phyloP scores from a whole-genome alignment of 2,329 filamentous ascomycete genomes.

The Monilinia fructigena region DNA sequence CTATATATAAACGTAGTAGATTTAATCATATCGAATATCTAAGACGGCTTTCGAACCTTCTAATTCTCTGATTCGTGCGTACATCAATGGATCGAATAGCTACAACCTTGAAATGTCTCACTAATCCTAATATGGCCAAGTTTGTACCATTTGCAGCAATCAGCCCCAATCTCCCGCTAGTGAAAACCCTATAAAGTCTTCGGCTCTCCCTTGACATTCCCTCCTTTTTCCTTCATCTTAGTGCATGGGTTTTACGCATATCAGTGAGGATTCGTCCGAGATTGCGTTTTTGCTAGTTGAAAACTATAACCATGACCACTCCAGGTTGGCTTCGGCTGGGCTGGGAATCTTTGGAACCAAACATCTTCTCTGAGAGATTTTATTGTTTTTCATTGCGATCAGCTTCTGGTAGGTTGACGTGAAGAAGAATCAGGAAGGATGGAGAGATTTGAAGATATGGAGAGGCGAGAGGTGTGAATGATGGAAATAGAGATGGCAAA shows the following conservation, averaged over 20 bases:
- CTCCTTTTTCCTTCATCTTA: constrained; percentile 52
- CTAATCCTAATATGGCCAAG: constrained; percentile 11
- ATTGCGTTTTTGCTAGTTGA: constrained; percentile 77
- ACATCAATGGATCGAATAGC: neutral
- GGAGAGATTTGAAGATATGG: too few relatives aligned
- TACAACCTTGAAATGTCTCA: neutral
- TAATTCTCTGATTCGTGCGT: too few relatives aligned
- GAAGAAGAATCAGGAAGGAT: constrained; percentile 47
- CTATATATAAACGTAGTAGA: too few relatives aligned
- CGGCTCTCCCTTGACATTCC: constrained; percentile 18
- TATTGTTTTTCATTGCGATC: constrained; percentile 52
- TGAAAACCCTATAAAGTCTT: constrained; percentile 18
- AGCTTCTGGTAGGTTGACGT: constrained; percentile 47
- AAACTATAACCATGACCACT: constrained; percentile 65
- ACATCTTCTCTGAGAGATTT: constrained; percentile 40
- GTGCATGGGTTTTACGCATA: constrained; percentile 60
- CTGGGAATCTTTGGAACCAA: constrained; percentile 76
- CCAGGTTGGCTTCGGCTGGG: constrained; percentile 64
- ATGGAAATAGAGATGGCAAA: too few relatives aligned
- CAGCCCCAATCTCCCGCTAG: constrained; percentile 1
- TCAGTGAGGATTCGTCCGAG: constrained; percentile 87
- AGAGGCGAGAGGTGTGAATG: neutral
- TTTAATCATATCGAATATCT: too few relatives aligned
- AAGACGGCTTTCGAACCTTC: too few relatives aligned
- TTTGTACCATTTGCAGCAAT: constrained; percentile 19